Evolutionary conservation across 768 basidiomycete species (phyloP), one percentile per base, ranked within the genome.

Genomic region (Gloeophyllum trabeum): DNA sequence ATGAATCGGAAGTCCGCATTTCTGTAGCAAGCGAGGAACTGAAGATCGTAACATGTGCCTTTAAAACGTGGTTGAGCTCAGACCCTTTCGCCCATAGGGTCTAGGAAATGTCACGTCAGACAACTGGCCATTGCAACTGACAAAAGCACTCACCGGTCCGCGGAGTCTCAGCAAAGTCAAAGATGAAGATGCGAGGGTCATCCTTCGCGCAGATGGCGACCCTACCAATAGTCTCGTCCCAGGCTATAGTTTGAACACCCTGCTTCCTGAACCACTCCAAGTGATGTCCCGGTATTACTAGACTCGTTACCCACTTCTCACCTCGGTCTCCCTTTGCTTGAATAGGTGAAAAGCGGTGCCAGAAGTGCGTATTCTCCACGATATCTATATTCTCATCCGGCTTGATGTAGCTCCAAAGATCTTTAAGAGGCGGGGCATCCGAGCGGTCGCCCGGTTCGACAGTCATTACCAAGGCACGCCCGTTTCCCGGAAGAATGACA

Each of bases 201-300:
- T 63, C 48, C 6, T 62, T 62, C 19, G 66, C 59, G 35, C 67
- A 66, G 7, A 79, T 58, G 49, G 72, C 75, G 5, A 79, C 61
- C 22, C 76, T 64, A 4, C 76, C 77, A 12, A 70, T 73, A 20
- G 64, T 59, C 50, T 80, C 78, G 44, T 81, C 79, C 73, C 73
- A 81, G 4, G 72, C 60, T 24, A 79, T 66, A 14, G 71, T 64
- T 16, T 58, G 59, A 28, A 76, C 48, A 16, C 28, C 28, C 16
- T 16, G 10, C 16, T 32, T 32, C 43, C 35, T 6, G 44, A 43
- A 18, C 44, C 30, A 6, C n/a, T n/a, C n/a, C n/a, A n/a, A n/a
- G n/a, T n/a, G n/a, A n/a, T n/a, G n/a, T n/a, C n/a, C n/a, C n/a
- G n/a, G n/a, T n/a, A n/a, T n/a, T n/a, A n/a, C n/a, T n/a, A n/a